phyloP scores from a whole-genome alignment of 2,329 filamentous ascomycete species.

The Aciculosporium take region DNA sequence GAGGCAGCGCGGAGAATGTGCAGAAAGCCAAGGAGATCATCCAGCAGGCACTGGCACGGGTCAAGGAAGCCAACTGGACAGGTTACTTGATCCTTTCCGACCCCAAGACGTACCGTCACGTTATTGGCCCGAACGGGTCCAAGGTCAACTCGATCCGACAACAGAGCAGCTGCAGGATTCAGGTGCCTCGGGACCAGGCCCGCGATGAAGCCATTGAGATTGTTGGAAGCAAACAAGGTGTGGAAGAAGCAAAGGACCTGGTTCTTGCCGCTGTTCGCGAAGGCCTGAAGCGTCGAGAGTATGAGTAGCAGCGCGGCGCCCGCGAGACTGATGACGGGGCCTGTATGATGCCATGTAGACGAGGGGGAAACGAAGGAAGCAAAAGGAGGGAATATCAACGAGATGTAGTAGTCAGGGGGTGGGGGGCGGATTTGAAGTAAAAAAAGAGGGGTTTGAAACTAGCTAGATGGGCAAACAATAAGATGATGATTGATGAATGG shows the following conservation, averaged over 20 bases:
- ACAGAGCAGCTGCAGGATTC: slow-evolving; percentile 85
- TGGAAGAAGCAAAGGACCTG: slow-evolving; percentile 76
- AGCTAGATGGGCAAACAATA: background rate
- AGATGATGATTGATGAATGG: background rate
- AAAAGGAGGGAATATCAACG: background rate
- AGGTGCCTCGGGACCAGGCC: slow-evolving; percentile 71
- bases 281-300: slow-evolving; percentile 27
- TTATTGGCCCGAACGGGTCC: slow-evolving; percentile 77
- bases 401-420: background rate
- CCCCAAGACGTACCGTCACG: slow-evolving; percentile 73
- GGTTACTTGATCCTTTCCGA: slow-evolving; percentile 87
- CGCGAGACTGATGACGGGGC: background rate
- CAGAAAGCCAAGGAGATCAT: slow-evolving; percentile 68
- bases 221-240: slow-evolving; percentile 60
- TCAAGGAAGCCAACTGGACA: slow-evolving; percentile 53
- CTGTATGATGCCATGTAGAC: background rate
- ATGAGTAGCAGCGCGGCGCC: background rate
- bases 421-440: background rate
- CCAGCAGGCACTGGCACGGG: slow-evolving; percentile 57
- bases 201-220: slow-evolving; percentile 80
- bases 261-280: slow-evolving; percentile 72
- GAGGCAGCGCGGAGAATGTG: slow-evolving; percentile 63
- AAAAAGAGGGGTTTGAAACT: background rate
- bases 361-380: background rate
- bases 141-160: slow-evolving; percentile 89